A percentile compares a stretch with the other conserved stretches of the same genome.
Evolutionary conservation across 768 basidiomycete species (phyloP).

Genomic region (Kwoniella sp.): DNA sequence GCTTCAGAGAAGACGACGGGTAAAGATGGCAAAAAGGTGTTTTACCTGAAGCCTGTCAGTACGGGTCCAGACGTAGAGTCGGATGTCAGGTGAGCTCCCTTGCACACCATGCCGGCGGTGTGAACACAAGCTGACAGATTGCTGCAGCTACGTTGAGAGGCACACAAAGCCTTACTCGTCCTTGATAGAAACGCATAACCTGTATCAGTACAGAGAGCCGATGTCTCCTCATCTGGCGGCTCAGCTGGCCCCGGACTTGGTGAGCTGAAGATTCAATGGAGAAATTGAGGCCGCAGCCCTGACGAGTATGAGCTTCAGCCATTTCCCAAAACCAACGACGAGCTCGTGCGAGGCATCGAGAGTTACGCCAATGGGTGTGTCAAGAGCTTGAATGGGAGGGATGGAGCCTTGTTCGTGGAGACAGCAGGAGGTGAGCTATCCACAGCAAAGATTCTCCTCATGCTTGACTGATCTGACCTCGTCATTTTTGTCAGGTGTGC

Average conservation of each 20-base stretch:
- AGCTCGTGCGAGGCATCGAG: constrained; percentile 68
- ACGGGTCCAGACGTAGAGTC: constrained; percentile 79
- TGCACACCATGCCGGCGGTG: background rate
- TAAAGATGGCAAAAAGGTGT: constrained; percentile 40
- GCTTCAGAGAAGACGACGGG: constrained; percentile 48
- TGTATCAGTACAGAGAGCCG: constrained; percentile 82
- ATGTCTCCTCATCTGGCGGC: constrained; percentile 93
- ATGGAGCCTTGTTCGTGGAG: constrained; percentile 75
- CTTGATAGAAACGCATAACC: constrained; percentile 66
- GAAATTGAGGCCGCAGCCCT: too few species aligned
- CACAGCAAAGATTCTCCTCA: too few species aligned
- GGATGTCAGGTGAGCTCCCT: constrained; percentile 69
- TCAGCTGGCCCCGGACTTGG: constrained; percentile 53
- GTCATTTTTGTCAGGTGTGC: constrained; percentile 73
- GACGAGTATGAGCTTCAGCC: constrained; percentile 42
- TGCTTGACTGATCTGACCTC: background rate
- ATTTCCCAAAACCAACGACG: constrained; percentile 66
- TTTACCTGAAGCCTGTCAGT: constrained; percentile 78
- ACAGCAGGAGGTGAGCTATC: constrained; percentile 85
- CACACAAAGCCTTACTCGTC: constrained; percentile 41
- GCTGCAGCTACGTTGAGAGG: constrained; percentile 69
- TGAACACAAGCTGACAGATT: background rate
- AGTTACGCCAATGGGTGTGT: constrained; percentile 67
- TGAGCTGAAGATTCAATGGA: constrained; percentile 21
- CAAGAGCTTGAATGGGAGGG: constrained; percentile 6